Conservation (phyloP, 495 filamentous ascomycete species). For the Astrothelium subdiscretum region DNA sequence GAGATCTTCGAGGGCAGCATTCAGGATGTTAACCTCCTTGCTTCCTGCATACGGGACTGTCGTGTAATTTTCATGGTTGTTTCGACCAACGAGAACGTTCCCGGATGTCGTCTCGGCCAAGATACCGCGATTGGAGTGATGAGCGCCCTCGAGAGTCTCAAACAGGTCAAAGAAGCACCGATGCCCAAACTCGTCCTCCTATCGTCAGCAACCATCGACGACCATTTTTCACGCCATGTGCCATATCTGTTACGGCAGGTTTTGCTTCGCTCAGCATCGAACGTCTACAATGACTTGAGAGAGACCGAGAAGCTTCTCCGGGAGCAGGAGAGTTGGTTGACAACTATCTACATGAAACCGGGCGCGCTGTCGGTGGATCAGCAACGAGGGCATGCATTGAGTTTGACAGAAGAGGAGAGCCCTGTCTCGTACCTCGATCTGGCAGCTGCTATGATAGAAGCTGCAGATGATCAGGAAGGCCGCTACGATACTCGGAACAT, state of each 20-base stretch:
- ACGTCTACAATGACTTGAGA: slow-evolving; percentile 12
- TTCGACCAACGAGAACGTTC: slow-evolving; percentile 13
- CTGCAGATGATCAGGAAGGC: slow-evolving; percentile 7
- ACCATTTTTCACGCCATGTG: slow-evolving; percentile 1
- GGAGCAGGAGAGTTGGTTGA: slow-evolving; percentile 6
- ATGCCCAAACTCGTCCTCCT: slow-evolving; percentile 13
- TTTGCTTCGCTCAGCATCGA: slow-evolving; percentile 3
- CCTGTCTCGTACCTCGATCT: slow-evolving; percentile 9
- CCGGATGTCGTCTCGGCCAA: slow-evolving; percentile 11
- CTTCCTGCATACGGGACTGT: not conserved
- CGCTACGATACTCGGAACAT: slow-evolving; percentile 8
- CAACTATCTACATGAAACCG: slow-evolving; percentile 11
- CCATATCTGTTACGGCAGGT: slow-evolving; percentile 4
- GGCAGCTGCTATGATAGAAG: slow-evolving; percentile 11
- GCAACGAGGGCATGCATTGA: slow-evolving; percentile 7
- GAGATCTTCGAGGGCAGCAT: slow-evolving; percentile 23
- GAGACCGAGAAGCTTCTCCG: slow-evolving; percentile 7
- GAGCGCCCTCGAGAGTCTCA: not conserved
- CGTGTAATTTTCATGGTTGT: slow-evolving; percentile 9
- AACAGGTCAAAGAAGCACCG: not conserved
- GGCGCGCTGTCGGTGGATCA: slow-evolving; percentile 6
- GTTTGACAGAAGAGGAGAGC: slow-evolving; percentile 7
- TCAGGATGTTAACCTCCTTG: slow-evolving; percentile 20
- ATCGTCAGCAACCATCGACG: slow-evolving; percentile 11
- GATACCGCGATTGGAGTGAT: slow-evolving; percentile 8